phyloP scores from a whole-genome alignment of 805 yeast species.

The Candida insectorum region DNA sequence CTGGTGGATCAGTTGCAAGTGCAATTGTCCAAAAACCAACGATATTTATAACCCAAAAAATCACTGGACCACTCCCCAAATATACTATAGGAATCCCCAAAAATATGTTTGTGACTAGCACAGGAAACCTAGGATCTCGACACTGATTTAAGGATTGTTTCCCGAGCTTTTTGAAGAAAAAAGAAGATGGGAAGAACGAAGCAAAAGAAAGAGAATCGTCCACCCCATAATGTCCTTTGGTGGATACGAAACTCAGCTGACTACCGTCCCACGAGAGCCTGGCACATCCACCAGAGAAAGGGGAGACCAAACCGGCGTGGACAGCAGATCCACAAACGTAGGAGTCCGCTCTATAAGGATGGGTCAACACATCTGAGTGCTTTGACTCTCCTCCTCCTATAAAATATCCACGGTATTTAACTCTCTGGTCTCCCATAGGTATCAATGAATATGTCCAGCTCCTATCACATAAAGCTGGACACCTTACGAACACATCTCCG shows the following conservation, averaged over 20 bases:
- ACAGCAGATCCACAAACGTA: constrained; percentile 87
- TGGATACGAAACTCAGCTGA: constrained; percentile 41
- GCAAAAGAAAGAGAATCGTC: constrained; percentile 56
- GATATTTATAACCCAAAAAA: constrained; percentile 56
- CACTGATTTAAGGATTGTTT: constrained; percentile 45
- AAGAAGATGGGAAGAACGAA: constrained; percentile 75
- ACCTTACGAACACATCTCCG: constrained; percentile 54
- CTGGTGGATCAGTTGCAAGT: constrained; percentile 78
- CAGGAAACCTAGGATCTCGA: constrained; percentile 60
- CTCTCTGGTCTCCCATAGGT: constrained; percentile 65
- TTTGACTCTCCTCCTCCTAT: constrained; percentile 58
- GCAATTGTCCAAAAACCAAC: constrained; percentile 84
- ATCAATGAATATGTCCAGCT: constrained; percentile 73
- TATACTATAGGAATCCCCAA: constrained; percentile 63
- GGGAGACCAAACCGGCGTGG: constrained; percentile 77
- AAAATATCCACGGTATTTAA: constrained; percentile 68
- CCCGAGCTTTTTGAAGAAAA: constrained; percentile 46
- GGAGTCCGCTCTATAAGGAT: constrained; percentile 84
- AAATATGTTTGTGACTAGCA: constrained; percentile 56
- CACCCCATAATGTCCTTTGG: constrained; percentile 51
- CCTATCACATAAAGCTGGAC: constrained; percentile 86
- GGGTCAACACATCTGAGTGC: constrained; percentile 26
- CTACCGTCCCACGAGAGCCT: constrained; percentile 57
- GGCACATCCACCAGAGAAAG: constrained; percentile 77
- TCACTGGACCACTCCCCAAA: constrained; percentile 39